A percentile compares a stretch with the other conserved stretches of the same genome.
These are phyloP conservation scores for Colletotrichum spinosum DNA, from an alignment of 2,329 filamentous ascomycete species.

Conservation along the genomic window DNA sequence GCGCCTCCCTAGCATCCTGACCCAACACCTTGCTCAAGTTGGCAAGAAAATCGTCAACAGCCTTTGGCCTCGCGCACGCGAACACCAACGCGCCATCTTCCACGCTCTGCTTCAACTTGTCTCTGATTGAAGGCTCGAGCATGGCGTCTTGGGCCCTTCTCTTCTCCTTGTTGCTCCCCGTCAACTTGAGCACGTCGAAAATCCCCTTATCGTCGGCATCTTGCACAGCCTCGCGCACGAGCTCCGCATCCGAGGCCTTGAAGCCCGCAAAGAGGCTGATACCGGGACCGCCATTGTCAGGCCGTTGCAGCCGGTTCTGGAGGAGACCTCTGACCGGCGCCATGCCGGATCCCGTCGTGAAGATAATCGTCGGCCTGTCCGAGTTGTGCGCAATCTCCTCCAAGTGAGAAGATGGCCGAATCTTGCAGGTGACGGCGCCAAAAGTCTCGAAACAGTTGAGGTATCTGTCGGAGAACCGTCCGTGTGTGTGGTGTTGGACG, in stretches of 20 bases:
- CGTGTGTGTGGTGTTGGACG: constrained; percentile 26
- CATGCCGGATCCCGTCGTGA: constrained; percentile 35
- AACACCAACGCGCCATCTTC: constrained; percentile 31
- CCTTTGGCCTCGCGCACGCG: constrained; percentile 32
- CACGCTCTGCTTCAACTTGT: constrained; percentile 25
- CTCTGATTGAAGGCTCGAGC: constrained; percentile 23
- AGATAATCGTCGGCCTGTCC: constrained; percentile 28
- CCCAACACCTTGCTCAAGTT: constrained; percentile 34
- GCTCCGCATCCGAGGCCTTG: constrained; percentile 27
- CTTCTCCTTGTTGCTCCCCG: constrained; percentile 28
- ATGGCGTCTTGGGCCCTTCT: constrained; percentile 33
- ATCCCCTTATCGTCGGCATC: constrained; percentile 29
- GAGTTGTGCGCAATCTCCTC: constrained; percentile 19
- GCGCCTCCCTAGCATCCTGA: constrained; percentile 26
- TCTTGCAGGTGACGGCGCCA: constrained; percentile 32
- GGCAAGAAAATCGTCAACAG: constrained; percentile 30
- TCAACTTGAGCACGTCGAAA: constrained; percentile 20
- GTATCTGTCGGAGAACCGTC: constrained; percentile 29
- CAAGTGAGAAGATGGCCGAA: constrained; percentile 24
- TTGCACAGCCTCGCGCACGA: constrained; percentile 31
- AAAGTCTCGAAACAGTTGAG: constrained; percentile 25
- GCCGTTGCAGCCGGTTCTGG: constrained; percentile 17
- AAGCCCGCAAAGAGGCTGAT: constrained; percentile 37
- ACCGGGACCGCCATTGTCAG: not conserved
- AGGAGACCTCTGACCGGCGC: constrained; percentile 31